Percentiles rank a stretch among this genome's conserved stretches.
phyloP scores from a whole-genome alignment of 2,329 filamentous ascomycete genomes.

The Claviceps sp. region DNA sequence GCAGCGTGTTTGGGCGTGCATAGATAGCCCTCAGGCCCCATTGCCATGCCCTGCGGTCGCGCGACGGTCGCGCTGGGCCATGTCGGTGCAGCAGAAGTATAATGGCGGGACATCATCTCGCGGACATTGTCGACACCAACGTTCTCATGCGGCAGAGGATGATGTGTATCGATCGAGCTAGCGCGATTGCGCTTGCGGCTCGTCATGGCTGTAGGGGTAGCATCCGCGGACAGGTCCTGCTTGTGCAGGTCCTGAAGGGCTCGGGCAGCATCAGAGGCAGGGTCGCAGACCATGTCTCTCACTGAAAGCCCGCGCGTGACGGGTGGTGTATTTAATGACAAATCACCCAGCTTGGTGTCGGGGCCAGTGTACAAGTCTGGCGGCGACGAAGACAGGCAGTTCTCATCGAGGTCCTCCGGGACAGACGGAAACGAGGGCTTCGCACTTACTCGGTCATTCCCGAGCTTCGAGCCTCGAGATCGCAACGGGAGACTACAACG shows the following conservation, averaged over 20 bases:
- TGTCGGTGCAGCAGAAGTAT: conserved; percentile 12
- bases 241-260: conserved; percentile 48
- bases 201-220: conserved; percentile 20
- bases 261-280: conserved; percentile 40
- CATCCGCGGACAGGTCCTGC: conserved; percentile 26
- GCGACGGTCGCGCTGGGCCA: conserved; percentile 25
- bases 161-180: conserved; percentile 45
- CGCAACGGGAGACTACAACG: conserved; percentile 45
- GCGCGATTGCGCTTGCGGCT: conserved; percentile 47
- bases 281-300: conserved; percentile 28
- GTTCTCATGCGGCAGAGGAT: conserved; percentile 49
- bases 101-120: conserved; percentile 37
- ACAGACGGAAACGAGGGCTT: conserved; percentile 42
- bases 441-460: conserved; percentile 40
- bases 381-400: conserved; percentile 36
- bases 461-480: conserved; percentile 46
- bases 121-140: conserved; percentile 29
- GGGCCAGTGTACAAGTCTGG: conserved; percentile 44
- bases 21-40: conserved; percentile 14
- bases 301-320: conserved; percentile 32
- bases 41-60: conserved; percentile 15
- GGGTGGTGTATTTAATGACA: conserved; percentile 35
- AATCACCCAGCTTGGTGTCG: conserved; percentile 35
- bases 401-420: conserved; percentile 41
- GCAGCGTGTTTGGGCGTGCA: conserved; percentile 28